phyloP scores from a whole-genome alignment of 2,329 filamentous ascomycete genomes.

The Fonsecaea monophora region DNA sequence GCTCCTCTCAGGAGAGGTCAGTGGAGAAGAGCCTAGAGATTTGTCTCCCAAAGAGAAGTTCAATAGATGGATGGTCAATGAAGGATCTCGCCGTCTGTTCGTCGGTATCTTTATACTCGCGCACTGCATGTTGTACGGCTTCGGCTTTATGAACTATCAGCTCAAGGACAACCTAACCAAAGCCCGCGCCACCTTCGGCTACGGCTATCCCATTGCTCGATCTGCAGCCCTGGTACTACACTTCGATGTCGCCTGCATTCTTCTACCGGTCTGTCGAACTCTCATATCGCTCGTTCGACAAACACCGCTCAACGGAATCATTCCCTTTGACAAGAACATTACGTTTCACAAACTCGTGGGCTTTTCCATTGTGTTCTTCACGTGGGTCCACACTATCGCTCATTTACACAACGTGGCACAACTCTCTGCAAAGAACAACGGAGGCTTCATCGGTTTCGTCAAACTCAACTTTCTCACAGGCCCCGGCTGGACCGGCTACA shows the following conservation, averaged over 20 bases:
- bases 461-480: constrained; percentile 80
- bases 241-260: constrained; percentile 78
- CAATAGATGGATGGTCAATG: constrained; percentile 88
- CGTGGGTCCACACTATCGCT: constrained; percentile 84
- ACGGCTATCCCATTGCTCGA: constrained; percentile 78
- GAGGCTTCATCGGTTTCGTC: constrained; percentile 79
- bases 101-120: constrained; percentile 76
- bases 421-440: constrained; percentile 74
- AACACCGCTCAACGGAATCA: constrained; percentile 82
- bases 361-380: constrained; percentile 88
- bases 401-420: constrained; percentile 88
- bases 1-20: constrained; percentile 83
- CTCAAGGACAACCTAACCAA: constrained; percentile 74
- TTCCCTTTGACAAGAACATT: constrained; percentile 66
- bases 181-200: constrained; percentile 72
- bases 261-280: constrained; percentile 76
- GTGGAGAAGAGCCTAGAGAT: constrained; percentile 72
- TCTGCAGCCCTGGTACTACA: constrained; percentile 78
- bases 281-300: constrained; percentile 80
- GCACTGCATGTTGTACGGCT: constrained; percentile 78
- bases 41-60: constrained; percentile 74
- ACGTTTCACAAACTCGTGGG: constrained; percentile 84
- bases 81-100: constrained; percentile 82
- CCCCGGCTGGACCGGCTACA: constrained; percentile 84
- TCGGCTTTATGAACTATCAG: constrained; percentile 80